These are phyloP conservation scores for Trichoderma arundinaceum DNA, from an alignment of 2,329 filamentous ascomycete species.

Conservation along the genomic window DNA sequence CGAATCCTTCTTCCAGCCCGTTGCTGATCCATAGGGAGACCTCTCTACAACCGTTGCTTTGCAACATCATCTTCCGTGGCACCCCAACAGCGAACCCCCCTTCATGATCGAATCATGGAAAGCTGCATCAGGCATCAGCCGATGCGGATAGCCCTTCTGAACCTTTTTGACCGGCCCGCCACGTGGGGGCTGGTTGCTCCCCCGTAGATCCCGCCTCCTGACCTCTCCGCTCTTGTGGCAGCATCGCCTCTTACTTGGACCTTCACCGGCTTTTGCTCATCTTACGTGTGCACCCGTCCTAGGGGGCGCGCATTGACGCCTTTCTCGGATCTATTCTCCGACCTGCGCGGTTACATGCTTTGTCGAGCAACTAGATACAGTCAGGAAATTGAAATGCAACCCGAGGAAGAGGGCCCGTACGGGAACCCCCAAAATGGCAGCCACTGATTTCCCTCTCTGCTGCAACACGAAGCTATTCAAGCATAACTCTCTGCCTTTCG, in stretches of 20 bases:
- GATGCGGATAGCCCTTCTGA: conserved; percentile 27
- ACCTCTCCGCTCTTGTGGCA: background rate
- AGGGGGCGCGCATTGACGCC: conserved; percentile 4
- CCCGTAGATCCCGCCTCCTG: background rate
- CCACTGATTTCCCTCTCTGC: background rate
- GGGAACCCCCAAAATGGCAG: background rate
- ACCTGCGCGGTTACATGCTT: background rate
- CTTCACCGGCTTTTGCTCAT: conserved; percentile 29
- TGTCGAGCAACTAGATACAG: background rate
- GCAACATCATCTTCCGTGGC: background rate
- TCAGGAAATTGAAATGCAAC: background rate
- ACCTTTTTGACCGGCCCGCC: conserved; percentile 24
- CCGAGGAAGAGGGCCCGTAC: background rate
- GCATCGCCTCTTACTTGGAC: background rate
- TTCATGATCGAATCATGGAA: conserved; percentile 30
- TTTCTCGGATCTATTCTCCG: conserved; percentile 12
- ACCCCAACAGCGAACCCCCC: conserved; percentile 2
- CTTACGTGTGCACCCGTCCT: conserved; percentile 15
- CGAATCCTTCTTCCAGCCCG: background rate
- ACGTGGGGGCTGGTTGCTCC: conserved; percentile 27
- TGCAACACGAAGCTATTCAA: background rate
- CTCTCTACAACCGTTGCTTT: background rate
- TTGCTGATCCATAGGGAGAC: background rate
- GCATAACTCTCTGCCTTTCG: background rate
- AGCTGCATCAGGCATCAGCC: conserved; percentile 31